Conservation (phyloP, 78 protist genomes). For the Reticulomyxa filosa region DNA sequence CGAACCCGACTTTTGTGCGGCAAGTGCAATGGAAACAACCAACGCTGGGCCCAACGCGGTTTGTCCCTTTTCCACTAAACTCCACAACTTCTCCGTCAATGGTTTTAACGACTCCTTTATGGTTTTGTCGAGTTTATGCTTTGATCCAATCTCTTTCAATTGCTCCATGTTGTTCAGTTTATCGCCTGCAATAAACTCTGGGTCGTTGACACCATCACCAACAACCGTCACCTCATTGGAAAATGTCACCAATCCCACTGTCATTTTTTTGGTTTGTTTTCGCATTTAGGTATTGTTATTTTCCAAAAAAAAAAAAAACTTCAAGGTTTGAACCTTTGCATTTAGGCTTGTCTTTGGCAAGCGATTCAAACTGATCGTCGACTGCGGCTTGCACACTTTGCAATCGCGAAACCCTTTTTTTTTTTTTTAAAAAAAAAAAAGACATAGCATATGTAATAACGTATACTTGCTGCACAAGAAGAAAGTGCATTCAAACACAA, state of each 20-base stretch:
- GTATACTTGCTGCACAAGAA: no score
- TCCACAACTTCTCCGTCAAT: not conserved
- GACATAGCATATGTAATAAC: no score
- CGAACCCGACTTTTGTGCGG: slow-evolving; percentile 8
- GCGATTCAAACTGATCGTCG: no score
- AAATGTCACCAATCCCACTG: slow-evolving; percentile 37
- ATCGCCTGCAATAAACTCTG: not conserved
- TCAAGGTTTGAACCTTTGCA: no score
- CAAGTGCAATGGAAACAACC: slow-evolving; percentile 27
- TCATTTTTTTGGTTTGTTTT: slow-evolving; percentile 14
- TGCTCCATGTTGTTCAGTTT: slow-evolving; percentile 3
- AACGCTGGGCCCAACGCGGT: slow-evolving; percentile 57
- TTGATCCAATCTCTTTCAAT: not conserved
- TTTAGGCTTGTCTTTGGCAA: no score
- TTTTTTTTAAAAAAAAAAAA: no score
- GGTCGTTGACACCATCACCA: slow-evolving; percentile 22
- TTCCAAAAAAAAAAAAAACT: no score
- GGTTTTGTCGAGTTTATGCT: slow-evolving; percentile 2
- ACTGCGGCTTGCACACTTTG: no score
- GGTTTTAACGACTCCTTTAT: slow-evolving; percentile 6
- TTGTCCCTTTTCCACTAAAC: slow-evolving; percentile 30
- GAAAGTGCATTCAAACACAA: no score
- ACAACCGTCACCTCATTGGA: slow-evolving; percentile 18
- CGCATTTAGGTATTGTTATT: no score
- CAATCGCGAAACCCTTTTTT: no score